Percentiles rank a stretch among this genome's conserved stretches.
Evolutionary conservation across 2,329 filamentous ascomycete genomes (phyloP).

Genomic region (Cercospora beticola): DNA sequence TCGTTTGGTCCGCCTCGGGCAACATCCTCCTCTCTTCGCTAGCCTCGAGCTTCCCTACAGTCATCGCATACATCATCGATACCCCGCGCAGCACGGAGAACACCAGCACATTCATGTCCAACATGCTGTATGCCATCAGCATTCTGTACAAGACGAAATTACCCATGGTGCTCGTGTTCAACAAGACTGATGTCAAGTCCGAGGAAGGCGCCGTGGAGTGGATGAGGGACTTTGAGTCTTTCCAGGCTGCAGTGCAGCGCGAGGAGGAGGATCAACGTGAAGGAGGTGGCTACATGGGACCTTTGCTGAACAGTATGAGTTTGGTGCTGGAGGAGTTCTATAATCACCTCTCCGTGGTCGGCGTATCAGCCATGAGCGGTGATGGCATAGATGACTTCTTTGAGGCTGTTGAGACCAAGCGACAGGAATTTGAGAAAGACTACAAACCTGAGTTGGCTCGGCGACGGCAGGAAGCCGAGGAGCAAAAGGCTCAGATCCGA

Average conservation of each 20-base stretch:
- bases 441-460: constrained; percentile 90
- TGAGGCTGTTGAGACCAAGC: constrained; percentile 80
- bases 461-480: constrained; percentile 71
- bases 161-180: constrained; percentile 98
- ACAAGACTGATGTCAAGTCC: constrained; percentile 95
- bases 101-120: constrained; percentile 98
- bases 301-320: constrained; percentile 94
- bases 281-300: constrained; percentile 89
- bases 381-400: constrained; percentile 94
- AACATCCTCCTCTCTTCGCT: constrained; percentile 91
- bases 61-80: constrained; percentile 96
- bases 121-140: constrained; percentile 98
- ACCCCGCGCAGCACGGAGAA: constrained; percentile 90
- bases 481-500: constrained; percentile 67
- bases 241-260: constrained; percentile 77
- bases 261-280: constrained; percentile 80
- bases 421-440: constrained; percentile 81
- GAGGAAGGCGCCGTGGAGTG: constrained; percentile 90
- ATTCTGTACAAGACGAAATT: constrained; percentile 98
- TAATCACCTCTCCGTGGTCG: constrained; percentile 86
- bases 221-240: constrained; percentile 99
- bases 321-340: constrained; percentile 98
- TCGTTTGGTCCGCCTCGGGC: constrained; percentile 95
- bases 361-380: constrained; percentile 89
- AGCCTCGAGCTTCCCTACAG: constrained; percentile 90